These are phyloP conservation scores for Mycena sanguinolenta DNA, from an alignment of 768 basidiomycete species.

Conservation along the genomic window DNA sequence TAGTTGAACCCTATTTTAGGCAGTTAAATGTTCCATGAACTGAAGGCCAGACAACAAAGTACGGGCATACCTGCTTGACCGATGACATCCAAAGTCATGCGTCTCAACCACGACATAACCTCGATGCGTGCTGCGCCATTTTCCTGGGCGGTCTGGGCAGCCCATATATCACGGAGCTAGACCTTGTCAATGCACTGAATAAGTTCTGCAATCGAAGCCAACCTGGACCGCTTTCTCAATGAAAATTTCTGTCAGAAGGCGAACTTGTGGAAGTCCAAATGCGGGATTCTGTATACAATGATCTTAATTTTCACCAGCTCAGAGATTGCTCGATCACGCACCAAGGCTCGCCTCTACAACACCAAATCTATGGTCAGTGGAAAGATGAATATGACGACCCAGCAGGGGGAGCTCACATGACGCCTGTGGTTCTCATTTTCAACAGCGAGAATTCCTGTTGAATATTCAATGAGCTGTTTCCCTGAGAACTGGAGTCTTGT, in stretches of 20 bases:
- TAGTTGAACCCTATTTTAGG: constrained; percentile 54
- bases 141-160: constrained; percentile 36
- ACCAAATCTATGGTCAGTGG: not conserved
- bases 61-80: constrained; percentile 51
- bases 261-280: not conserved
- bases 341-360: not conserved
- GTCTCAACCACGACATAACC: constrained; percentile 49
- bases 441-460: constrained; percentile 8
- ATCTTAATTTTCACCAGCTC: not conserved
- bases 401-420: not conserved
- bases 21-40: not conserved
- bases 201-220: not conserved
- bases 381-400: not conserved
- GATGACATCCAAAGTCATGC: constrained; percentile 54
- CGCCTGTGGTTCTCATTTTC: constrained; percentile 8
- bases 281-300: not conserved
- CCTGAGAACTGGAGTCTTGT: too few species aligned
- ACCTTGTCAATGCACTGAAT: not conserved
- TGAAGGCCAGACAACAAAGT: not conserved
- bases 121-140: constrained; percentile 44
- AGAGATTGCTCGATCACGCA: not conserved
- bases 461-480: not conserved
- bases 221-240: constrained; percentile 41
- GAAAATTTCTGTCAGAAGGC: not conserved
- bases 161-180: constrained; percentile 53